Evolutionary conservation across 2,329 filamentous ascomycete genomes (phyloP).

Genomic region (Didymella keratinophila): DNA sequence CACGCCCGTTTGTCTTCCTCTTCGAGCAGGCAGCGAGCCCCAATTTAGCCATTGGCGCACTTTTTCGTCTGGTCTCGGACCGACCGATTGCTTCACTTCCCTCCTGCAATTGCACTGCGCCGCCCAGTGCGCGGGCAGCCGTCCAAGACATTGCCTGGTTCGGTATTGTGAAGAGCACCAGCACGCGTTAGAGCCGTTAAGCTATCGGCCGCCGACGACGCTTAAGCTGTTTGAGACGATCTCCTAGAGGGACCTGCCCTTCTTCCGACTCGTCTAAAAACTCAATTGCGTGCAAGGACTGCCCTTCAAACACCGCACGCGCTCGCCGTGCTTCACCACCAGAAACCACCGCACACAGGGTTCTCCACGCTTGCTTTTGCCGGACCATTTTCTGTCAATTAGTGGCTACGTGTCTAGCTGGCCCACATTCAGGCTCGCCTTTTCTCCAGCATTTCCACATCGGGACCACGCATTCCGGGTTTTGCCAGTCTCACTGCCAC

Average conservation of each 20-base stretch:
- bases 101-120: constrained; percentile 41
- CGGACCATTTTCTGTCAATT: constrained; percentile 41
- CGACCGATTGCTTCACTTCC: constrained; percentile 49
- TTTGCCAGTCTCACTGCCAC: constrained; percentile 34
- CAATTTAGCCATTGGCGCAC: constrained; percentile 47
- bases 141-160: constrained; percentile 23
- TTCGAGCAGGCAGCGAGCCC: constrained; percentile 37
- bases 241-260: constrained; percentile 33
- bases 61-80: constrained; percentile 44
- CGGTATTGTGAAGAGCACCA: constrained; percentile 41
- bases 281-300: constrained; percentile 45
- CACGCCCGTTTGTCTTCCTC: constrained; percentile 27
- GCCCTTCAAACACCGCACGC: constrained; percentile 45
- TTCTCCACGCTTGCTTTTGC: constrained; percentile 48
- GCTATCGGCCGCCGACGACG: constrained; percentile 41
- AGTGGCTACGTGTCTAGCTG: constrained; percentile 43
- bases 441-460: constrained; percentile 49
- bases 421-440: constrained; percentile 34
- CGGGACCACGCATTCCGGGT: constrained; percentile 46
- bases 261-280: constrained; percentile 42
- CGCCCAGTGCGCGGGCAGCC: constrained; percentile 41
- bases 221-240: constrained; percentile 48
- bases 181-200: constrained; percentile 42
- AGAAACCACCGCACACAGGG: constrained; percentile 34
- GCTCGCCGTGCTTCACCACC: constrained; percentile 41